Evolutionary conservation across 257 asterid genomes (phyloP), one percentile per base, ranked within the genome.

Genomic region (Solanum gracilifrons): DNA sequence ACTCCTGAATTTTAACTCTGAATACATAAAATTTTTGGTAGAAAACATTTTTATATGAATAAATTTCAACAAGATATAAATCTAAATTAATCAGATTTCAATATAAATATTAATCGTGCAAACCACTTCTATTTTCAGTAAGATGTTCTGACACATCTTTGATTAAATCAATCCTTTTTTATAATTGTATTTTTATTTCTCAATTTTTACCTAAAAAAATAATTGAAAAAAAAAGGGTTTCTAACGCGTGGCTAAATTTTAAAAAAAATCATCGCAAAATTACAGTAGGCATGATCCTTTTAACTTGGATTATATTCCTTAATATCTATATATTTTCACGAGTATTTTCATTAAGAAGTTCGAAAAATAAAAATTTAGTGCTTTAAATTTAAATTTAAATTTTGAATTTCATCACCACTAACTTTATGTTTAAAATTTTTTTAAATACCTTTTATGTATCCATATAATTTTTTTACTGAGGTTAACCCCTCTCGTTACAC

Each of bases 1-100:
- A 6, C 1, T 51, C 0, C 6, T 0, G 9, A 51, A 18, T 18
- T 18, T 2, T 2, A 51, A 51, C 2, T 51, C 3, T 18, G 1
- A 16, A 51, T 51, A 55, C 9, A 2, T 48, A 5, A 51, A 51
- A 0, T 1, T 18, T 20, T 18, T 18, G 2, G 0, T 20, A 2
- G 25, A 55, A 55, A 55, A 9, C 4, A 18, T 55, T 55, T 18
- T 55, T 0, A 0, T 20, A 55, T 20, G 10, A 55, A 55, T 51
- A 51, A 0, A 0, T 48, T 48, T 0, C 20, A 48, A 51, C 8
- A 18, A 51, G 10, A 55, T 7, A 55, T 20, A 7, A 55, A 55
- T 18, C 0, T 20, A 2, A 55, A 55, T 5, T 55, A 55, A 55
- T 55, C 9, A 7, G 0, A 55, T 20, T 55, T 2, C 1, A 55